A percentile compares a stretch with the other conserved stretches of the same genome.
These are phyloP conservation scores for Cicer arietinum DNA, from an alignment of 306 rosid genomes.

Conservation along the genomic window DNA sequence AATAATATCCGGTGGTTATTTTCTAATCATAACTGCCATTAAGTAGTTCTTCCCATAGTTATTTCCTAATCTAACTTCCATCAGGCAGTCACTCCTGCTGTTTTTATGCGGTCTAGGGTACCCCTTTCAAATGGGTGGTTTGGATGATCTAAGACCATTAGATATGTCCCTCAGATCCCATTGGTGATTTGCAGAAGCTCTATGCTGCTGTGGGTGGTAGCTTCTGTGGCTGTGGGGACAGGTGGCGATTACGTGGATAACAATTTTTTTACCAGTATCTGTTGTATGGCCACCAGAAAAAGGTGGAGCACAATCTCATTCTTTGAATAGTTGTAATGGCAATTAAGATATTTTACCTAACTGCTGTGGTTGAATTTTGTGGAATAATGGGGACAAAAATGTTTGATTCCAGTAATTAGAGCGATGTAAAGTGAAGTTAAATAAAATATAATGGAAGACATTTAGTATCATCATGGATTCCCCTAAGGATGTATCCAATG, in stretches of 20 bases:
- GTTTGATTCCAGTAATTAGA: not conserved
- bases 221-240: not conserved
- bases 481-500: not conserved
- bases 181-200: not conserved
- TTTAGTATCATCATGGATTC: not conserved
- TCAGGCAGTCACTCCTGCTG: constrained; percentile 1
- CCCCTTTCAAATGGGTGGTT: not conserved
- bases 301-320: not conserved
- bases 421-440: not conserved
- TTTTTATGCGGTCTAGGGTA: not conserved
- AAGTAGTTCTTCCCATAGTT: not conserved
- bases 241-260: not conserved
- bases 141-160: not conserved
- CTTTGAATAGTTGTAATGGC: no score
- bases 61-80: constrained; percentile 11
- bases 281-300: not conserved
- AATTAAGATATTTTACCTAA: no score
- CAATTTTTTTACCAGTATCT: not conserved
- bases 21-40: not conserved
- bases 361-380: no score
- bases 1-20: not conserved
- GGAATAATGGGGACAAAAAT: not conserved
- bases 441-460: no score
- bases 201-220: not conserved
- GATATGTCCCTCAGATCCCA: not conserved